Evolutionary conservation across 139 green algal genomes (phyloP).

Genomic region (Trebouxia sp.): DNA sequence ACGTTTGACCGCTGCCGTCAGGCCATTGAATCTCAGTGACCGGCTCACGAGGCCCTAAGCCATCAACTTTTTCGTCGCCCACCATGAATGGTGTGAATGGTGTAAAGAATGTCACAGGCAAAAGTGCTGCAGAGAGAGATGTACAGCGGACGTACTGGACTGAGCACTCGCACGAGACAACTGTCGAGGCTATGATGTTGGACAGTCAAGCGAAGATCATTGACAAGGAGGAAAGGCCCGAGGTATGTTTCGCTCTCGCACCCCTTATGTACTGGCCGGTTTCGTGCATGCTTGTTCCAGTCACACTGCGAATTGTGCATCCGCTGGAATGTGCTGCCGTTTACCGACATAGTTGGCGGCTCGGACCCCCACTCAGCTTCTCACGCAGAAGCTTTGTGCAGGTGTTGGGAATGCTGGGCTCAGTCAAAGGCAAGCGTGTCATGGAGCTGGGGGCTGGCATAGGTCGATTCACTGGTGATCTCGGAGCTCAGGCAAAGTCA

Average conservation of each 20-base stretch:
- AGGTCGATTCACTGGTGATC: slow-evolving; percentile 81
- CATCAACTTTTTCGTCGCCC: neutral
- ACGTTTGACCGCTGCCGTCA: slow-evolving; percentile 31
- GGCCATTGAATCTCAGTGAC: slow-evolving; percentile 28
- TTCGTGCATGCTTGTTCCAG: neutral
- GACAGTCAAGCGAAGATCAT: slow-evolving; percentile 76
- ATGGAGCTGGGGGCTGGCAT: slow-evolving; percentile 91
- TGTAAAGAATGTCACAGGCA: neutral
- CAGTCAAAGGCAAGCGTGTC: slow-evolving; percentile 62
- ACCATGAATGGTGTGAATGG: slow-evolving; percentile 23
- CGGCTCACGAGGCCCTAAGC: neutral
- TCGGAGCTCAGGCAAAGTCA: slow-evolving; percentile 62
- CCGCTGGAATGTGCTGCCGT: too few relatives aligned
- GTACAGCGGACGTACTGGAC: slow-evolving; percentile 75
- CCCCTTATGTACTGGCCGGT: neutral
- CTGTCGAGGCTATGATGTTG: slow-evolving; percentile 91
- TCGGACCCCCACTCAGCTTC: too few relatives aligned
- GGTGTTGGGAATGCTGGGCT: slow-evolving; percentile 77
- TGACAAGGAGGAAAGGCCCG: slow-evolving; percentile 78
- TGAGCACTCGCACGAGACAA: slow-evolving; percentile 67
- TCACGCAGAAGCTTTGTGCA: slow-evolving; percentile 37
- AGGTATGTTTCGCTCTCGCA: slow-evolving; percentile 55
- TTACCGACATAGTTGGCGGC: too few relatives aligned
- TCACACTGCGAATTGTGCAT: too few relatives aligned
- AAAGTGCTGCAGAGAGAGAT: slow-evolving; percentile 48